Evolutionary conservation across 192 early-diverging fungal genomes (phyloP).

Genomic region (Paraglomus occultum): DNA sequence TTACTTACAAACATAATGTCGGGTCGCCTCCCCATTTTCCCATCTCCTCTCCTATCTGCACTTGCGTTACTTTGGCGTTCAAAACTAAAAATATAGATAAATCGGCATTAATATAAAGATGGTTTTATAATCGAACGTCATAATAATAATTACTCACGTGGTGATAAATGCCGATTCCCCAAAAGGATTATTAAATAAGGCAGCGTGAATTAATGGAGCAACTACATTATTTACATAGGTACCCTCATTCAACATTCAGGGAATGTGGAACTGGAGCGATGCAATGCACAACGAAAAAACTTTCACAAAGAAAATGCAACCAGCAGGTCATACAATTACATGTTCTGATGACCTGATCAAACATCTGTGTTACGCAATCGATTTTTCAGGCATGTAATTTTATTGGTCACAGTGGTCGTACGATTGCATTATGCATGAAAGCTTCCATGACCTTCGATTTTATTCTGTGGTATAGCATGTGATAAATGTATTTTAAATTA

Average conservation of each 20-base stretch:
- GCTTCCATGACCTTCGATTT: too few species aligned
- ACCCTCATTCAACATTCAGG: conserved; percentile 10
- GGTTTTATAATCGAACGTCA: not conserved
- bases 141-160: conserved; percentile 3
- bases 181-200: conserved; percentile 17
- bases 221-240: conserved; percentile 14
- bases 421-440: too few species aligned
- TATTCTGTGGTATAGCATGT: too few species aligned
- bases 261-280: too few species aligned
- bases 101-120: not conserved
- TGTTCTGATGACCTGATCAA: too few species aligned
- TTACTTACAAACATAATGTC: conserved; percentile 9
- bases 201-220: not conserved
- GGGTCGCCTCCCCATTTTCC: not conserved
- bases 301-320: too few species aligned
- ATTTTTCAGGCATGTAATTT: too few species aligned
- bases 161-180: conserved; percentile 18
- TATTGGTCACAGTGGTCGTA: too few species aligned
- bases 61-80: conserved; percentile 16
- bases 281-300: too few species aligned
- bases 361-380: too few species aligned
- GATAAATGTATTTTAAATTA: too few species aligned
- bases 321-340: too few species aligned
- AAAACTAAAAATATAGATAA: not conserved
- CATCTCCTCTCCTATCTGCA: conserved; percentile 11